Conservation (phyloP, 1,139 yeast genomes). For the Yamadazyma conglobata region DNA sequence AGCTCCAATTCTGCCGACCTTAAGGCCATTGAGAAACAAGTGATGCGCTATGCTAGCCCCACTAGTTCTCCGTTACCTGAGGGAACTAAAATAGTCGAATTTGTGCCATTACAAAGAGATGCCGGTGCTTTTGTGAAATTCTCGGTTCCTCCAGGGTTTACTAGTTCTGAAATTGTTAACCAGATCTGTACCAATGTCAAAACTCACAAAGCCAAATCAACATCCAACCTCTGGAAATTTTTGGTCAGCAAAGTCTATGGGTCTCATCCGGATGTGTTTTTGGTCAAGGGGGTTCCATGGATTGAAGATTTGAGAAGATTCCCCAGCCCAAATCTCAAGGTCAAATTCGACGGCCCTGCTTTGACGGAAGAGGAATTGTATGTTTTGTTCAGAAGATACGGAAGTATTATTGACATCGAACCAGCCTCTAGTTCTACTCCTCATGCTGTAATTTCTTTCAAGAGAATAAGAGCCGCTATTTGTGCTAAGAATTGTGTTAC, state of each 20-base stretch:
- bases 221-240: conserved; percentile 27
- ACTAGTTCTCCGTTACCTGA: conserved; percentile 28
- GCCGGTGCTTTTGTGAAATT: conserved; percentile 93
- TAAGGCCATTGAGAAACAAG: conserved; percentile 20
- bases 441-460: conserved; percentile 54
- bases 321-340: conserved; percentile 61
- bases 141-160: conserved; percentile 49
- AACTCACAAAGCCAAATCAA: conserved; percentile 23
- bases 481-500: conserved; percentile 90
- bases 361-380: conserved; percentile 84
- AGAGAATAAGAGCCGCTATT: conserved; percentile 63
- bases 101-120: conserved; percentile 73
- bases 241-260: conserved; percentile 16
- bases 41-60: conserved; percentile 21
- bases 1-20: conserved; percentile 16
- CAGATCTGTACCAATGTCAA: conserved; percentile 49
- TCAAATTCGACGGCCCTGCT: conserved; percentile 69
- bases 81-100: conserved; percentile 28
- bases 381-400: conserved; percentile 81
- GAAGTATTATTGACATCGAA: conserved; percentile 69
- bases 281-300: conserved; percentile 94
- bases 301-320: conserved; percentile 83
- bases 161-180: conserved; percentile 49
- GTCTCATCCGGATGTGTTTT: conserved; percentile 41
- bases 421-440: conserved; percentile 41